Base-by-base conservation (phyloP, 2,329 filamentous ascomycete species). In the Trichophyton schoenleinii region DNA sequence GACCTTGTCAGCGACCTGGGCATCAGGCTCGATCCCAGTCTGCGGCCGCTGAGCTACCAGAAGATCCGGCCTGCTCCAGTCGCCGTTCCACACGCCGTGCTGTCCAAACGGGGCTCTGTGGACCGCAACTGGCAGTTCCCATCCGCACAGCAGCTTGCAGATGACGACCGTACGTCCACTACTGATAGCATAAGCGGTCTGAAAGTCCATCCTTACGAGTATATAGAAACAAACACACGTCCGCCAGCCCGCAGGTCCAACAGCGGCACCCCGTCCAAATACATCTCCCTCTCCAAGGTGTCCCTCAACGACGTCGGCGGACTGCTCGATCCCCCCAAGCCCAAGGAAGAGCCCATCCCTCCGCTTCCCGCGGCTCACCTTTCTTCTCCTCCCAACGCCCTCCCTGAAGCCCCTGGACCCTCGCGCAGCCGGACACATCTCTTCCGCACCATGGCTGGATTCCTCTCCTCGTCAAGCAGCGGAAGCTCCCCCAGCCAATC, bases 261-360 rank as follows among this genome's bases (percentile, higher is more conserved):
- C 71, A 63, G 74, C 66, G 60, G 48, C 71, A 59, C 70, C 66
- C 41, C 36, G 18, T 48, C 58, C 7, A 59, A 59, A 31, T 53
- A 74, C 2, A 70, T 74, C 8, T 79, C 78, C 1, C 80, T 83
- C 3, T 78, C 81, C 3, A 79, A 81, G 55, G 83, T 94, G 3
- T 89, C 88, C 0, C 92, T 96, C 71, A 91, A 92, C 67, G 91
- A 96, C 66, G 86, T 91, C 0, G 90, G 90, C 22, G 89, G 88
- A 0, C 75, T 95, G 0, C 76, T 95, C 0, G 83, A 86, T 3
- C 79, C 79, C 18, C 79, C 80, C 65, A 74, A 70, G 41, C 66
- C 59, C 62, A 63, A 64, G 9, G 41, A 13, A 44, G 34, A 59
- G 22, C 52, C 49, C 57, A 49, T 20, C 20, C 59, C 62, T 46